These are phyloP conservation scores for Dichotomocladium elegans DNA, from an alignment of 371 early-diverging fungal species.

Conservation along the genomic window DNA sequence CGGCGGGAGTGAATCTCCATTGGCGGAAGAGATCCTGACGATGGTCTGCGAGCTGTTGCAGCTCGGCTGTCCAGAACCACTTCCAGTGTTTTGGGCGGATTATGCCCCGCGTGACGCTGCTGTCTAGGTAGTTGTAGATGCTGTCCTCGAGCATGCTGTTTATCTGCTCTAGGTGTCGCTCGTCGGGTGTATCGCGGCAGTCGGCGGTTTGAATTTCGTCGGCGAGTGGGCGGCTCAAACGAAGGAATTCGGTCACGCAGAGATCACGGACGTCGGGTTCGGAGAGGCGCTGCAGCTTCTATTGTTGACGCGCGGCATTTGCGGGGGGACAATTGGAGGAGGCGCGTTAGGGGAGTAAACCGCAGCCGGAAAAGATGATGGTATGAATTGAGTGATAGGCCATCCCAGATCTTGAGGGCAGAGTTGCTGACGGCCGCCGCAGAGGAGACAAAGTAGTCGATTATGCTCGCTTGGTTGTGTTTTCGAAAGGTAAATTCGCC, in stretches of 20 bases:
- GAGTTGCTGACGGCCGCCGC: not conserved
- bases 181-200: not conserved
- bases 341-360: not conserved
- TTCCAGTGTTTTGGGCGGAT: not conserved
- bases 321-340: not conserved
- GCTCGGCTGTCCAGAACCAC: constrained; percentile 6
- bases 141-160: not conserved
- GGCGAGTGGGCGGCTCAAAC: not conserved
- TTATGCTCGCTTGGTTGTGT: not conserved
- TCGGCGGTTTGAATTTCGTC: not conserved
- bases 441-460: not conserved
- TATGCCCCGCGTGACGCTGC: not conserved
- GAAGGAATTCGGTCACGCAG: not conserved
- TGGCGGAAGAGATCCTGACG: constrained; percentile 5
- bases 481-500: not conserved
- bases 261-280: not conserved
- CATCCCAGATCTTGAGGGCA: not conserved
- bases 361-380: not conserved
- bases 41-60: not conserved
- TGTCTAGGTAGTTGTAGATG: constrained; percentile 4
- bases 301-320: not conserved
- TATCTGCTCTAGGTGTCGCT: not conserved
- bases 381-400: not conserved
- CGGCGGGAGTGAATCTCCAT: constrained; percentile 1
- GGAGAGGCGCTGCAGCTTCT: not conserved